Evolutionary conservation across 257 asterid genomes (phyloP).

Genomic region (Eucommia ulmoides): DNA sequence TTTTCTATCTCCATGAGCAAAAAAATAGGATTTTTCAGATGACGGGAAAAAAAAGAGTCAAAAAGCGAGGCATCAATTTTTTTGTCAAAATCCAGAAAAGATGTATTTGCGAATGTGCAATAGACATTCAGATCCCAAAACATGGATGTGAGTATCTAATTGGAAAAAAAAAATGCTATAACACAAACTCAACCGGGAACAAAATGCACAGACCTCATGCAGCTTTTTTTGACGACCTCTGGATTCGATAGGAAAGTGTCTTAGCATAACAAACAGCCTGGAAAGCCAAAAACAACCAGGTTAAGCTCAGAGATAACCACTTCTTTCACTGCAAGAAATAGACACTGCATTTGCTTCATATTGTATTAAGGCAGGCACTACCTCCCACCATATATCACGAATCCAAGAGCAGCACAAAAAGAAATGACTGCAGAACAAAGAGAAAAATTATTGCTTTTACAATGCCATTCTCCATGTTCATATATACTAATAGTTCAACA

Average conservation of each 20-base stretch:
- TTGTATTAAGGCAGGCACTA: conserved; percentile 8
- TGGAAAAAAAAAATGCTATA: not conserved
- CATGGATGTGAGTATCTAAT: not conserved
- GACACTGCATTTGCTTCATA: too few relatives aligned
- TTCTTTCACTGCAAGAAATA: too few relatives aligned
- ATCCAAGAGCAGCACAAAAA: conserved; percentile 29
- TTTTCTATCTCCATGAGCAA: too few relatives aligned
- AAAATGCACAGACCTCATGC: conserved; percentile 21
- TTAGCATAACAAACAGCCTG: conserved; percentile 26
- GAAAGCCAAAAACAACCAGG: not conserved
- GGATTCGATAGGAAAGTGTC: conserved; percentile 30
- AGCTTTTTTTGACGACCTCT: conserved; percentile 28
- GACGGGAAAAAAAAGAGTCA: too few relatives aligned
- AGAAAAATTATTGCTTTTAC: not conserved
- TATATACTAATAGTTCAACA: too few relatives aligned
- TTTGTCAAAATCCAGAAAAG: too few relatives aligned
- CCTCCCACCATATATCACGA: conserved; percentile 33
- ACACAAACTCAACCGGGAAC: not conserved
- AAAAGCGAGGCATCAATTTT: too few relatives aligned
- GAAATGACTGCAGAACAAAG: conserved; percentile 30
- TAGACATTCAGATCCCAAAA: too few relatives aligned
- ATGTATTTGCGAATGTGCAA: too few relatives aligned
- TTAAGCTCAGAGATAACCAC: too few relatives aligned
- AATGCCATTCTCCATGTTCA: too few relatives aligned
- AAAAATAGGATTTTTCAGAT: too few relatives aligned